phyloP scores from a whole-genome alignment of 2,329 filamentous ascomycete species.

The Aspergillus tanneri region DNA sequence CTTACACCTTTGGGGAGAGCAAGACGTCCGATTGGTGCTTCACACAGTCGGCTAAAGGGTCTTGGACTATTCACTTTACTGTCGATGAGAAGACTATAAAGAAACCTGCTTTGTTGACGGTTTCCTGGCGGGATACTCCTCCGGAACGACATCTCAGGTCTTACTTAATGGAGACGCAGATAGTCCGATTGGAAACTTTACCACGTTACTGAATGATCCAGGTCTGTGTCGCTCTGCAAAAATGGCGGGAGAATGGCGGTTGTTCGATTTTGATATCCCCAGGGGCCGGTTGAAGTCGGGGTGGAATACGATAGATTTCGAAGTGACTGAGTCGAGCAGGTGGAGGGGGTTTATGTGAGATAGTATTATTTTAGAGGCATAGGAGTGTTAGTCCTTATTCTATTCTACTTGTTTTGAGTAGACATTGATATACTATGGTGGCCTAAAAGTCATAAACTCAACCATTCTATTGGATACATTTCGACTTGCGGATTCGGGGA shows the following conservation, averaged over 20 bases:
- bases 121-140: conserved; percentile 49
- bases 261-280: conserved; percentile 43
- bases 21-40: conserved; percentile 51
- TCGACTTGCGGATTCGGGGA: no score
- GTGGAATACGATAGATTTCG: conserved; percentile 39
- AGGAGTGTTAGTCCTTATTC: no score
- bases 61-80: conserved; percentile 38
- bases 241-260: conserved; percentile 49
- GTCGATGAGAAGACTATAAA: conserved; percentile 7
- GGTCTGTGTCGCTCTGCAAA: conserved; percentile 51
- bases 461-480: no score
- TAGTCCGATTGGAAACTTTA: conserved; percentile 38
- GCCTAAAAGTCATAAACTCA: no score
- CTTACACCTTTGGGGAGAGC: conserved; percentile 44
- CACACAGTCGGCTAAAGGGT: conserved; percentile 43
- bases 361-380: conserved; percentile 38
- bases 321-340: conserved; percentile 33
- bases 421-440: no score
- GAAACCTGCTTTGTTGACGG: conserved; percentile 38
- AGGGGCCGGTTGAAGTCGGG: conserved; percentile 32
- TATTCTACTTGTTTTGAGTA: no score
- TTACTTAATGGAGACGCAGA: conserved; percentile 43
- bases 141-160: conserved; percentile 43
- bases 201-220: conserved; percentile 47
- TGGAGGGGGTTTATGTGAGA: conserved; percentile 49